Evolutionary conservation across 495 filamentous ascomycete genomes (phyloP).

Genomic region (Penicillium mononematosum): DNA sequence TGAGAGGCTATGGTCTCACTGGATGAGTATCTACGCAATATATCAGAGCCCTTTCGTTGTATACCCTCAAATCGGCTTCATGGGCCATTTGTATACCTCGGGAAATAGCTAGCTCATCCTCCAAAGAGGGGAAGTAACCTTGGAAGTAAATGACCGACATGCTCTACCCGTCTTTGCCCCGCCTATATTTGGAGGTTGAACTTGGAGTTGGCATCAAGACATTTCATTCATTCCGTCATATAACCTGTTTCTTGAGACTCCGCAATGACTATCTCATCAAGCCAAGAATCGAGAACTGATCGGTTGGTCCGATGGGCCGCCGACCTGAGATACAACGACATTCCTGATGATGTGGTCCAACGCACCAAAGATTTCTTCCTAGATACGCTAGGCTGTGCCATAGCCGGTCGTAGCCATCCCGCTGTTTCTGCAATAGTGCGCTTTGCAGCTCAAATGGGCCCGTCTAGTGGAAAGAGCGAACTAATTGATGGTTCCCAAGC

Average conservation of each 20-base stretch:
- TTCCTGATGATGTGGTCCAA: slow-evolving; percentile 31
- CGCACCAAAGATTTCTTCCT: slow-evolving; percentile 40
- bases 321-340: slow-evolving; percentile 27
- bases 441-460: slow-evolving; percentile 34
- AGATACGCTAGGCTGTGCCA: slow-evolving; percentile 35
- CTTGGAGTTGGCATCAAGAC: background rate
- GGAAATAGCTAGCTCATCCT: background rate
- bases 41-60: background rate
- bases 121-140: background rate
- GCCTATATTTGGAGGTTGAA: background rate
- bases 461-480: slow-evolving; percentile 33
- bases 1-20: background rate
- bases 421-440: slow-evolving; percentile 31
- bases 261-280: background rate
- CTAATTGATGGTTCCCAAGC: slow-evolving; percentile 28
- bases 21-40: background rate
- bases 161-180: slow-evolving; percentile 2
- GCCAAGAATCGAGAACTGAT: slow-evolving; percentile 23
- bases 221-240: background rate
- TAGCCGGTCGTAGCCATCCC: slow-evolving; percentile 36
- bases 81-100: background rate
- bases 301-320: slow-evolving; percentile 28
- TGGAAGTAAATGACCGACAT: background rate
- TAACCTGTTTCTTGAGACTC: background rate
- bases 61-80: background rate